Evolutionary conservation across 306 rosid species (phyloP), one percentile per base, ranked within the genome.

Genomic region (Quillaja saponaria): DNA sequence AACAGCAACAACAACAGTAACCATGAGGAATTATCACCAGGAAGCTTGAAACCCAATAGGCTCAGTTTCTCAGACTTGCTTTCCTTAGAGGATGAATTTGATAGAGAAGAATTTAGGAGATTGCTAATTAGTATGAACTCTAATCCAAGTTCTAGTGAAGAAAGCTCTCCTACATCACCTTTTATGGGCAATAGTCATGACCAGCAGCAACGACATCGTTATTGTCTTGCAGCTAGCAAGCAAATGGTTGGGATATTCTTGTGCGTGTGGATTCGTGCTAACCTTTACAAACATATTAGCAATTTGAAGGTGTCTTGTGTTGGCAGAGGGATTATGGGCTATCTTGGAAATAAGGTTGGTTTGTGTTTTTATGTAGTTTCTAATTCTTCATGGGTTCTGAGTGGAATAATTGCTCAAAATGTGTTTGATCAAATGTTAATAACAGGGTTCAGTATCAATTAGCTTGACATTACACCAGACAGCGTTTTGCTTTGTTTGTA

Each of bases 201-300:
- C 10, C 46, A 25, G 34, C 46, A 50, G 64, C 68, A 58, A 20
- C 64, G 1, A 20, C 69, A 8, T 44, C 44, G 60, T 2, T 91
- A 72, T 67, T 70, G 79, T 69, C 62, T 84, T 14, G 90, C 82
- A 17, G 87, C 82, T 20, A 83, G 96, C 81, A 92, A 89, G 62
- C 99, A 92, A 71, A 92, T 92, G 99, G 99, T 92, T 10, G 99
- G 99, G 19, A 72, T 92, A 1, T 92, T 89, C 77, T 63, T 84
- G 68, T 84, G 91, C 18, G 90, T 89, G 49, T 92, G 96, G 96
- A 72, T 89, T 18, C 76, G 86, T 1, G 58, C 68, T 0, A 85
- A 87, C 57, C 85, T 81, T 60, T 71, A 28, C 67, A 28, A 58
- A 17, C 76, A 80, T 58, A 49, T 89, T 15, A 69, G 47, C 61